Evolutionary conservation across 75 land plant genomes (phyloP).

Genomic region (Isoetes taiwanensis): DNA sequence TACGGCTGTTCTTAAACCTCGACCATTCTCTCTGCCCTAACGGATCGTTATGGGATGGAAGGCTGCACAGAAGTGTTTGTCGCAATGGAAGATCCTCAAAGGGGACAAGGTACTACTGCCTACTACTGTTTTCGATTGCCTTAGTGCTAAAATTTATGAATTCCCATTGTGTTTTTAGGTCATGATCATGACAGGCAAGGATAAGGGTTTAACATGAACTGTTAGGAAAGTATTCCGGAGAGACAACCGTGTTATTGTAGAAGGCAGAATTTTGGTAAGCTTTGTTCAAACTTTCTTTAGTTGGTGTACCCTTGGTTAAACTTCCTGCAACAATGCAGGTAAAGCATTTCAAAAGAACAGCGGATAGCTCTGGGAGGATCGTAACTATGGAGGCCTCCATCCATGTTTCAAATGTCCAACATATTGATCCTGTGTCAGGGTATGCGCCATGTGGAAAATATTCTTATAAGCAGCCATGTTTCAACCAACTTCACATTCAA

Average conservation of each 20-base stretch:
- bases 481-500: background rate
- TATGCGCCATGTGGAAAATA: conserved; percentile 15
- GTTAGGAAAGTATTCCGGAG: conserved; percentile 70
- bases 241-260: conserved; percentile 80
- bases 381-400: conserved; percentile 85
- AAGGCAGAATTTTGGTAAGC: conserved; percentile 88
- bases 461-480: background rate
- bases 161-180: conserved; percentile 38
- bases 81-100: conserved; percentile 73
- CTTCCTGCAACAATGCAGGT: conserved; percentile 50
- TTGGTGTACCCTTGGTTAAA: background rate
- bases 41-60: conserved; percentile 99
- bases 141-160: too few relatives aligned
- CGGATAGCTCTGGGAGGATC: conserved; percentile 81
- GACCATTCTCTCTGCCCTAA: too few relatives aligned
- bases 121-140: too few relatives aligned
- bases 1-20: too few relatives aligned
- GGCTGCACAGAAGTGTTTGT: conserved; percentile 74
- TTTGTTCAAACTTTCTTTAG: background rate
- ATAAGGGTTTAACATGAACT: conserved; percentile 70
- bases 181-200: conserved; percentile 91
- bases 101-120: conserved; percentile 98
- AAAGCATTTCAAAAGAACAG: conserved; percentile 81
- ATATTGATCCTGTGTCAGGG: conserved; percentile 88
- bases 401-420: conserved; percentile 97